These are phyloP conservation scores for Pseudogymnoascus sp. DNA, from an alignment of 2,329 filamentous ascomycete genomes.

Conservation along the genomic window DNA sequence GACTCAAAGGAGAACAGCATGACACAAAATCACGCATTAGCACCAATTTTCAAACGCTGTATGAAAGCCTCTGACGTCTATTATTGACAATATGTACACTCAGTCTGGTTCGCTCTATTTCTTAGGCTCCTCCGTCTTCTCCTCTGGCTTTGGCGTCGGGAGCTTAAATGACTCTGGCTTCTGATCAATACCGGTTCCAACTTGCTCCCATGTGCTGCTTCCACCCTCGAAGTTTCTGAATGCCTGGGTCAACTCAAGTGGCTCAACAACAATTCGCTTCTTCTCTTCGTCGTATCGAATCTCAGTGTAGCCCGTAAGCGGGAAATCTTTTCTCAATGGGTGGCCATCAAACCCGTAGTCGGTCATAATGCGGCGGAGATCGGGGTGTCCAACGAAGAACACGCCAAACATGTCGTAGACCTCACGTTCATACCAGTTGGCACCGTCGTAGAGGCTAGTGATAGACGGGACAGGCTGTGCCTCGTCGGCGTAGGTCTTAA, in stretches of 20 bases:
- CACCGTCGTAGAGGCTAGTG: slow-evolving; percentile 79
- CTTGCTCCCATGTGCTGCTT: slow-evolving; percentile 62
- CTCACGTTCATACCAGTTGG: slow-evolving; percentile 98
- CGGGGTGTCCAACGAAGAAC: slow-evolving; percentile 92
- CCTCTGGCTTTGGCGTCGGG: slow-evolving; percentile 90
- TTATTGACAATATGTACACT: slow-evolving; percentile 10
- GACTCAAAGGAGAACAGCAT: not conserved
- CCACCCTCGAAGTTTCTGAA: slow-evolving; percentile 98
- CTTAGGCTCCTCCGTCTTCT: slow-evolving; percentile 83
- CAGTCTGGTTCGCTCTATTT: slow-evolving; percentile 49
- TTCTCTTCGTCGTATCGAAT: slow-evolving; percentile 98
- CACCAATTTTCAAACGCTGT: not conserved
- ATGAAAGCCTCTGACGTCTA: not conserved
- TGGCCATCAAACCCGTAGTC: slow-evolving; percentile 99
- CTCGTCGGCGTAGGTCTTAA: slow-evolving; percentile 99
- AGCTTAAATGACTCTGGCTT: slow-evolving; percentile 88
- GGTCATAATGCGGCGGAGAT: slow-evolving; percentile 96
- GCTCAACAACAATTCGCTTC: slow-evolving; percentile 98
- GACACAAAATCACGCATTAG: slow-evolving; percentile 4
- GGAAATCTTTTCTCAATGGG: slow-evolving; percentile 95
- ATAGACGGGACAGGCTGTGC: slow-evolving; percentile 86
- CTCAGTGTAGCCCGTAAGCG: slow-evolving; percentile 95
- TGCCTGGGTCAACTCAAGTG: slow-evolving; percentile 92
- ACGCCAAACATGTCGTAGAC: slow-evolving; percentile 97
- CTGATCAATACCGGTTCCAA: slow-evolving; percentile 63